Percentiles rank a stretch among this genome's conserved stretches.
phyloP scores from a whole-genome alignment of 495 filamentous ascomycete species.

The Podospora pseudoanserina region DNA sequence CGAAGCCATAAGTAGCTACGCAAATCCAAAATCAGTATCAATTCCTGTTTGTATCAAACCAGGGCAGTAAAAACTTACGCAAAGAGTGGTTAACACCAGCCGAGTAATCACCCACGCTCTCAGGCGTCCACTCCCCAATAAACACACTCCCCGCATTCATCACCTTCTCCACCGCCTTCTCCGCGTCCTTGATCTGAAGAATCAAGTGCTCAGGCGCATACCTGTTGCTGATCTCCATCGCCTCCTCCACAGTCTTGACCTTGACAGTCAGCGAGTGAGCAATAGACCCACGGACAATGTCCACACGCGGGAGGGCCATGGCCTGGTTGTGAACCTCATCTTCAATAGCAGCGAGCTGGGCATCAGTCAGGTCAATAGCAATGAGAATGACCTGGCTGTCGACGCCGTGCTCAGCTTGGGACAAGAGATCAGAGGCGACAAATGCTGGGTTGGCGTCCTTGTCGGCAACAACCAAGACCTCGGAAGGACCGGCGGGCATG shows the following conservation, averaged over 20 bases:
- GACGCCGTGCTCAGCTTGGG: constrained; percentile 93
- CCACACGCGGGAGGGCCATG: constrained; percentile 79
- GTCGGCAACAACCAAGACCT: constrained; percentile 96
- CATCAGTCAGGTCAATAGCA: constrained; percentile 71
- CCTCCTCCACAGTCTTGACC: constrained; percentile 76
- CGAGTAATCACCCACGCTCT: constrained; percentile 95
- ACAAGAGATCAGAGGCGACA: constrained; percentile 89
- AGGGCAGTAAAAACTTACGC: constrained; percentile 58
- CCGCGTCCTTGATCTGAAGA: constrained; percentile 74
- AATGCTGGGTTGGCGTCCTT: constrained; percentile 85
- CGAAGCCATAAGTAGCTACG: constrained; percentile 91
- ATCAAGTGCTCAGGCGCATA: constrained; percentile 99
- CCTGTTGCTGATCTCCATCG: constrained; percentile 80
- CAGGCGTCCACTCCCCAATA: constrained; percentile 91
- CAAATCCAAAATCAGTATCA: constrained; percentile 16
- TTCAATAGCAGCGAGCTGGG: constrained; percentile 73
- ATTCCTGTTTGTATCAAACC: background rate
- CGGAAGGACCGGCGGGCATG: constrained; percentile 96
- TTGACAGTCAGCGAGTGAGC: constrained; percentile 84
- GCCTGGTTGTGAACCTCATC: constrained; percentile 88
- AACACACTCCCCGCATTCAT: constrained; percentile 95
- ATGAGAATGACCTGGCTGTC: constrained; percentile 95
- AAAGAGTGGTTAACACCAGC: constrained; percentile 96
- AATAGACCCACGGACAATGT: constrained; percentile 90
- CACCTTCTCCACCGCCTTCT: constrained; percentile 69